Conservation (phyloP, 73 alveolate genomes). For the Paramecium sonneborni region DNA sequence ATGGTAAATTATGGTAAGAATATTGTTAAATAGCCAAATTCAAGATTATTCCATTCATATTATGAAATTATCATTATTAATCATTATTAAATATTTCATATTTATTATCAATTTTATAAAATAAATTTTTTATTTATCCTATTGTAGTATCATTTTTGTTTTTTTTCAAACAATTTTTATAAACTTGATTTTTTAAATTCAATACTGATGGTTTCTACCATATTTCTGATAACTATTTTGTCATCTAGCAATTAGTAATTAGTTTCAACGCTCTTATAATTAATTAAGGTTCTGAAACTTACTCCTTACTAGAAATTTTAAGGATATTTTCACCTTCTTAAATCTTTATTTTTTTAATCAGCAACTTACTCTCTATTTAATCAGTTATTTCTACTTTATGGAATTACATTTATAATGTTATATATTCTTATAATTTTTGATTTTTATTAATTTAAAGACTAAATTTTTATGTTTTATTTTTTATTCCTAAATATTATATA, state of each 20-base stretch:
- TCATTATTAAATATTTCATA: not conserved
- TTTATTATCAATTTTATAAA: not conserved
- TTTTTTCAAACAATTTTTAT: not conserved
- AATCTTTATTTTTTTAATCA: not conserved
- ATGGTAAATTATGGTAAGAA: conserved; percentile 43
- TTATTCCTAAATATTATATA: not conserved
- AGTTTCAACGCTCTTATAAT: not conserved
- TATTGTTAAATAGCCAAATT: conserved; percentile 55
- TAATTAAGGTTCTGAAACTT: not conserved
- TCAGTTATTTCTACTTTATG: not conserved
- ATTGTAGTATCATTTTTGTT: not conserved
- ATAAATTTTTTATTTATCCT: not conserved
- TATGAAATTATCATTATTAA: conserved; percentile 28
- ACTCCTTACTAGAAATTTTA: not conserved
- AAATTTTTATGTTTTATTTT: not conserved
- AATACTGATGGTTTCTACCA: not conserved
- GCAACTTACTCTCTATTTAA: not conserved
- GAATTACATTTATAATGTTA: not conserved
- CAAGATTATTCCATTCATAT: conserved; percentile 56
- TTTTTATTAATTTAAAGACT: not conserved
- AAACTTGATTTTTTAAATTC: not conserved
- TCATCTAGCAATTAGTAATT: not conserved
- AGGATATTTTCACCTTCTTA: not conserved
- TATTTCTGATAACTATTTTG: not conserved
- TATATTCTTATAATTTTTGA: not conserved